Conservation (phyloP, 345 rosid species). For the Abelmoschus esculentus region DNA sequence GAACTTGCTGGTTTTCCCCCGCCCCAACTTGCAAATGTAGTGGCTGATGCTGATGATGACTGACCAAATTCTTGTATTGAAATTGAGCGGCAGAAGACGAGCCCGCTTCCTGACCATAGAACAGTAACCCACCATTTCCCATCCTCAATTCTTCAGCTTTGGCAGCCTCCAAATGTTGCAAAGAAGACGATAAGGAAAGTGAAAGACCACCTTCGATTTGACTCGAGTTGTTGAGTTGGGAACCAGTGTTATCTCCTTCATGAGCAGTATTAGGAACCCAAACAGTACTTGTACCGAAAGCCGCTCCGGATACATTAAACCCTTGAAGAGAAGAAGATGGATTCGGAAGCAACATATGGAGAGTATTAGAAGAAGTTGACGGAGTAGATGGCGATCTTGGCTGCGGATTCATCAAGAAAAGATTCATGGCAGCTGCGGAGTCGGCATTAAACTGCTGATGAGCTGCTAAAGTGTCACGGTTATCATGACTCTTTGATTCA, state of each 20-base stretch:
- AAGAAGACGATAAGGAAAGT: slow-evolving; percentile 68
- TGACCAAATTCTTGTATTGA: slow-evolving; percentile 36
- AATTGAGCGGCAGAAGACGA: slow-evolving; percentile 33
- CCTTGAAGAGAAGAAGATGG: slow-evolving; percentile 49
- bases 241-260: slow-evolving; percentile 25
- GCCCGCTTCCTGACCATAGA: slow-evolving; percentile 34
- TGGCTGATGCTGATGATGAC: not conserved
- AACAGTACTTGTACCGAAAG: slow-evolving; percentile 24
- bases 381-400: slow-evolving; percentile 36
- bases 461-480: slow-evolving; percentile 23
- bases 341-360: slow-evolving; percentile 77
- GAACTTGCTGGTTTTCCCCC: slow-evolving; percentile 35
- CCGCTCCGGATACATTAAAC: slow-evolving; percentile 19
- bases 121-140: slow-evolving; percentile 2
- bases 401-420: slow-evolving; percentile 74
- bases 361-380: slow-evolving; percentile 53
- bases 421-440: slow-evolving; percentile 86
- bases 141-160: slow-evolving; percentile 75
- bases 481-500: slow-evolving; percentile 25
- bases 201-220: slow-evolving; percentile 81
- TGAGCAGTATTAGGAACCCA: slow-evolving; percentile 50
- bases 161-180: slow-evolving; percentile 73
- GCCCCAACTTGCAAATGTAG: slow-evolving; percentile 27
- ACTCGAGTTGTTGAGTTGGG: slow-evolving; percentile 25
- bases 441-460: slow-evolving; percentile 53